Evolutionary conservation across 805 yeast genomes (phyloP), one percentile per base, ranked within the genome.

Genomic region (Wickerhamiella domercqiae): DNA sequence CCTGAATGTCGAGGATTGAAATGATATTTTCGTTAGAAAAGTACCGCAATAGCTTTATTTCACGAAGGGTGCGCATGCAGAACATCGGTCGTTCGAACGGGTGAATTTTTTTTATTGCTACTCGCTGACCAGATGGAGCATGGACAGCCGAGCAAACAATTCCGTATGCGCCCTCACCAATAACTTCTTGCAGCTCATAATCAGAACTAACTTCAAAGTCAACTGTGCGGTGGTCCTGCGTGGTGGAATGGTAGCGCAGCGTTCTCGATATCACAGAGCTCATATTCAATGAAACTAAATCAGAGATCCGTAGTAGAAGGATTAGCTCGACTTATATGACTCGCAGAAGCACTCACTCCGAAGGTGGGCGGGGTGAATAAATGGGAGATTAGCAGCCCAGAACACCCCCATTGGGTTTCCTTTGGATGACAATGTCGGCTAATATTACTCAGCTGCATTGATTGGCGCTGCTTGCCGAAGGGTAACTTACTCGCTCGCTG

Each of bases 121-220:
- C 96, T 45, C 73, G 73, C 48, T 78, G 86, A 38, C 78, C 77
- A 1, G 90, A 71, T 4, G 94, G 94, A 51, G 72, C 71, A 58
- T 87, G 94, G 7, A 75, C 60, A 0, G 96, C 96, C 7, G 87
- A 73, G 56, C 95, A 61, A 7, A 87, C 97, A 9, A 86, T 74
- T 4, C 97, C 97, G 54, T 87, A 87, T 0, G 97, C 96, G 15
- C 97, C 97, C 57, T 84, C 94, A 6, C 97, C 97, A 2, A 87
- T 75, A 13, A 87, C 71, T 47, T 81, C 83, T 36, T 76, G 65
- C 34, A 87, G 74, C 56, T 83, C 83, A 57, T 86, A 87, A 52
- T 81, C 84, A 43, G 78, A 80, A 21, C 86, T 75, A 20, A 87
- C 87, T 55, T 83, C 82, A 66, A 87, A 87, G 2, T 72, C 61